Evolutionary conservation across 2,329 filamentous ascomycete species (phyloP), one percentile per base, ranked within the genome.

Genomic region (Pezicula carpinea): DNA sequence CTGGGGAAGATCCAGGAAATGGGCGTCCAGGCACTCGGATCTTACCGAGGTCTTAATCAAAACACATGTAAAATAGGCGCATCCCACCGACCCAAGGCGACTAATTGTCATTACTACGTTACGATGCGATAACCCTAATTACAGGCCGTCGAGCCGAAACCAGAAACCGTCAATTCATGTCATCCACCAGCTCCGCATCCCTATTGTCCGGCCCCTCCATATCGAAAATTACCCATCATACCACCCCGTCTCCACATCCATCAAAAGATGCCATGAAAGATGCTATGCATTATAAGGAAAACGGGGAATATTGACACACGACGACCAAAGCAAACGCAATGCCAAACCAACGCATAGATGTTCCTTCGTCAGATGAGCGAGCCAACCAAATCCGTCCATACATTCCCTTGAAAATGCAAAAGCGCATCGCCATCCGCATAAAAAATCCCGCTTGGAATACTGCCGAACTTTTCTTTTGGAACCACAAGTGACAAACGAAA

Each of bases 361-460:
- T 44, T 44, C 29, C n/a, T 18, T 38, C 44, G 13, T 35, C 33
- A 35, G 33, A 35, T 35, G 33, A 35, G 33, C 33, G 17, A 18
- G 8, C 33, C 33, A 35, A 35, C 33, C 33, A 18, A 32, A 39
- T 44, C 36, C 46, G 26, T 46, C 40, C 36, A 44, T 33, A 19
- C 22, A 14, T 15, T 42, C 41, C 42, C 21, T 48, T 48, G 49
- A 45, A 48, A 51, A 51, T 48, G 49, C 49, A 51, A 39, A 29
- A 42, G 40, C 34, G 29, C 38, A 36, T 34, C 38, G 31, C 15
- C 11, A 41, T 39, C 40, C 47, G 44, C 45, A 51, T 31, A 19
- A 33, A 21, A 40, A 14, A 38, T 38, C 19, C 38, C 38, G 23
- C 15, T 33, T 19, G 41, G 10, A 43, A 32, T 11, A 32, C 14